Percentiles rank a stretch among this genome's conserved stretches.
Conservation (phyloP, 1,139 yeast genomes). For the Suhomyces choctaworum region DNA sequence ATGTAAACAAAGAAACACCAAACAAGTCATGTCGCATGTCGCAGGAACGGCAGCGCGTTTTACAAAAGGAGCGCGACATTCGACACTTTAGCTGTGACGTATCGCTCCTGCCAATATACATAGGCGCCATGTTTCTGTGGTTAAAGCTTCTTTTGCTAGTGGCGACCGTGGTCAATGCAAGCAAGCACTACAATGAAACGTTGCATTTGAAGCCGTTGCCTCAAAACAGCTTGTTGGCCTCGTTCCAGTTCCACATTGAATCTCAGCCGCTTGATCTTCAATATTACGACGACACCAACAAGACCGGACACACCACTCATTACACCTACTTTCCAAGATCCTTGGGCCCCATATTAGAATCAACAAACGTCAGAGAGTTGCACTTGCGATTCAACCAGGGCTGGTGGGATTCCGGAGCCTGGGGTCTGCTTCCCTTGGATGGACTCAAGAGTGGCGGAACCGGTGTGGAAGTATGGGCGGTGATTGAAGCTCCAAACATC, state of each 20-base stretch:
- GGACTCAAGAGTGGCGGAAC: conserved; percentile 86
- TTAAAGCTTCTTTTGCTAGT: conserved; percentile 5
- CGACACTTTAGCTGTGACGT: background rate
- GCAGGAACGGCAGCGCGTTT: conserved; percentile 1
- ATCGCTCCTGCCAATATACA: conserved; percentile 1
- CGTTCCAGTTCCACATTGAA: conserved; percentile 64
- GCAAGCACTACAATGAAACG: conserved; percentile 50
- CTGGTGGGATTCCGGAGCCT: conserved; percentile 87
- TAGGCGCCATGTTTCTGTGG: conserved; percentile 3
- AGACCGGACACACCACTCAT: conserved; percentile 37
- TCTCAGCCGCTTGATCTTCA: conserved; percentile 46
- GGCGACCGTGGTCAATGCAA: conserved; percentile 9
- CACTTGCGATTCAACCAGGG: conserved; percentile 91
- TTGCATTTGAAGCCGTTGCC: conserved; percentile 69
- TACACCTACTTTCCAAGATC: conserved; percentile 79
- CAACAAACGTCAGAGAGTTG: conserved; percentile 69
- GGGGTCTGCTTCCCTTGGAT: conserved; percentile 79
- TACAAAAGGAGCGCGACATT: conserved; percentile 1
- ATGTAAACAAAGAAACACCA: conserved; percentile 2
- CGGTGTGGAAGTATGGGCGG: conserved; percentile 93
- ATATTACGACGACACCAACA: conserved; percentile 26
- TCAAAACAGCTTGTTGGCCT: conserved; percentile 62
- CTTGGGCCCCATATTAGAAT: conserved; percentile 72
- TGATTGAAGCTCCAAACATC: conserved; percentile 62
- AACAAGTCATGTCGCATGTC: conserved; percentile 6